Base-by-base conservation (phyloP, 139 green algal species). In the Chlamydomonas eustigma region DNA sequence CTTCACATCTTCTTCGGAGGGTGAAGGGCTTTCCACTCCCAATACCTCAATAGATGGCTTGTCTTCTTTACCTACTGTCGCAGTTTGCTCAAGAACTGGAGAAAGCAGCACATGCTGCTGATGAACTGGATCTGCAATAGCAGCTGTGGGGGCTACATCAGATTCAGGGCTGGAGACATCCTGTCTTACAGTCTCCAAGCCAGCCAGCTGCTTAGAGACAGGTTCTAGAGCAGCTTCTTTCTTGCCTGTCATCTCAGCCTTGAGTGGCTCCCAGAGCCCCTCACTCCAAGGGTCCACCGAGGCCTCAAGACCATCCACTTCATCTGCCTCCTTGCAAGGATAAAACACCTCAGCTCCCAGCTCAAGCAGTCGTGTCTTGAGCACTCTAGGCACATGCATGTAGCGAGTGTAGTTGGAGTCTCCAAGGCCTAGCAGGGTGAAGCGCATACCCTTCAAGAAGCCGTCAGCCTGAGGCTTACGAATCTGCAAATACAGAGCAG, bases 351-450 rank as follows among this genome's bases (percentile, higher is more conserved):
- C 71, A 0, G 90, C 95, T 6, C 95, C 95, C 52, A 97, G 71
- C 33, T 97, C 91, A 32, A 77, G 39, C 34, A 99, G 83, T 6
- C 58, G 12, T 28, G 2, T 6, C 37, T 51, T 65, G 38, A 79
- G 58, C 3, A 32, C 64, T 1, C 94, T 86, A 0, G 94, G 86
- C 28, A 98, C 88, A 2, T 76, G 50, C 90, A 97, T 96, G 87
- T 93, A 98, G 44, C 87, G 85, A 6, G 94, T 98, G 84, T 98
- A 99, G 84, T 99, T 99, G 70, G 89, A 95, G 87, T 99, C 95
- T 1, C 95, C 95, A 37, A 99, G 80, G 3, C 94, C 95, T 75
- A 98, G 83, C 3, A 90, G 79, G 0, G 91, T 96, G 85, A 92
- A 98, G 5, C 84, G 69, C 1, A 98, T 75, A 33, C 90, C 90